phyloP scores from a whole-genome alignment of 305 asterid species.

The Stenogyne calaminthoides region DNA sequence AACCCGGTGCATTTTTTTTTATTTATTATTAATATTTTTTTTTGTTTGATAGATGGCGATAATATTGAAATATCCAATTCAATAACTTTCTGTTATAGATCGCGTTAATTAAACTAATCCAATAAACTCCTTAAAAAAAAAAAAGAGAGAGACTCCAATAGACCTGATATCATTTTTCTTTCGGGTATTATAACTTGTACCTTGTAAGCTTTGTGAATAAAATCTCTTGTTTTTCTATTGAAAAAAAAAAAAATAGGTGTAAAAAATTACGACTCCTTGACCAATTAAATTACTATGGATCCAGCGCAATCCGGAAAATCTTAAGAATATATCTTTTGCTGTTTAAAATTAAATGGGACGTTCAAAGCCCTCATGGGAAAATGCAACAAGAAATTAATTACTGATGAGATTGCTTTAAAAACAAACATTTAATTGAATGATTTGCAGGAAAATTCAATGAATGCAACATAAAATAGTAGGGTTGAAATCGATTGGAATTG shows the following conservation, averaged over 20 bases:
- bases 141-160: no score
- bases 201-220: no score
- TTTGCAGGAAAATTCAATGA: constrained; percentile 34
- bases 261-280: background rate
- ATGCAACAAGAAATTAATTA: constrained; percentile 33
- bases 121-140: no score
- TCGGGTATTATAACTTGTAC: no score
- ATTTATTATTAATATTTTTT: no score
- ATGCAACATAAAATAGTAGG: constrained; percentile 24
- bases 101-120: background rate
- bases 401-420: constrained; percentile 27
- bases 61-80: no score
- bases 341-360: constrained; percentile 25
- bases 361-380: constrained; percentile 38
- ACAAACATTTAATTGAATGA: constrained; percentile 34
- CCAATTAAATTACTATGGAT: background rate
- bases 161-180: background rate
- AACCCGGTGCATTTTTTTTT: no score
- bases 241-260: background rate
- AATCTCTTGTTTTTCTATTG: no score
- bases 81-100: background rate
- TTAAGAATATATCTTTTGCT: background rate
- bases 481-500: constrained; percentile 30
- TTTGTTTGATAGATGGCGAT: no score
- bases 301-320: background rate